Evolutionary conservation across 345 rosid genomes (phyloP), one percentile per base, ranked within the genome.

Genomic region (Camelina laxa): DNA sequence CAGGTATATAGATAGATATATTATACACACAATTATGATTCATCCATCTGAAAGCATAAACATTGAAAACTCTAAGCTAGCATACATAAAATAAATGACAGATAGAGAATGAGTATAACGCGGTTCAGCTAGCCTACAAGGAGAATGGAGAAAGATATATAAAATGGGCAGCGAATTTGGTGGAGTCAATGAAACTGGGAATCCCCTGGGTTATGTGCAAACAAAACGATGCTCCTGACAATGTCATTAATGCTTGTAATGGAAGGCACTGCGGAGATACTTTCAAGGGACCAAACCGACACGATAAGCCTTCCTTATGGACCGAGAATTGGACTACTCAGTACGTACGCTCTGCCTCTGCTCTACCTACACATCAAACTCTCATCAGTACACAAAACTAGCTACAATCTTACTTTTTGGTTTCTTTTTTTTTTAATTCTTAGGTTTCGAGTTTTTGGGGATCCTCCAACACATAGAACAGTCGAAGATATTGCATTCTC

Each of bases 131-230:
- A 41, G 87, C 87, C 38, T 92, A 78, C 70, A 56, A 74, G 16
- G 83, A 80, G 13, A 20, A 69, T 36, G 96, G 98, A n/a, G 76
- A 75, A 9, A 20, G 62, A 0, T 88, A 90, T 30, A 86, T 90
- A 12, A 70, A 67, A 3, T 90, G 96, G 98, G 94, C 96, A 3
- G 94, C 88, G 4, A 51, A 74, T 65, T 76, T 90, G 84, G 94
- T 90, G 0, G 84, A 82, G 22, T 90, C 84, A 2, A 80, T 87
- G 67, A 62, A 88, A 0, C 79, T 91, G 16, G 95, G 94, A 3
- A 93, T 88, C 30, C 98, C 96, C 7, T 92, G 96, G 96, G 84
- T 84, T 30, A 91, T 91, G 93, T 90, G 94, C 76, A 90, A 85
- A 76, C 94, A 92, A 82, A 60, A 80, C 59, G 91, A 92, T 73